Evolutionary conservation across 257 asterid species (phyloP).

Genomic region (Henckelia pumila): DNA sequence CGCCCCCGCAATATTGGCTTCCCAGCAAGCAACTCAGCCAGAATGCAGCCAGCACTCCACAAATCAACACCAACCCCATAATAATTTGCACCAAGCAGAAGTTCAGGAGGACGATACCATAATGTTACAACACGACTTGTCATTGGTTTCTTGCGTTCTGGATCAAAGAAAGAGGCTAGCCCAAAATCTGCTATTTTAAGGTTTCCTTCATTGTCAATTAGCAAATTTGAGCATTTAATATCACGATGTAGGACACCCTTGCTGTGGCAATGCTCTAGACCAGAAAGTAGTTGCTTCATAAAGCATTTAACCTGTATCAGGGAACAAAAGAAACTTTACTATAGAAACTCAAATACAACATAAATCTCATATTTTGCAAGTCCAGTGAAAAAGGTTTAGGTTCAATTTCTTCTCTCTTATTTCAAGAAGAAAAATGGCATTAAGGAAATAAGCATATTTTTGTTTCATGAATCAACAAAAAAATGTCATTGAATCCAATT

Average conservation of each 20-base stretch:
- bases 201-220: constrained; percentile 68
- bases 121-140: constrained; percentile 93
- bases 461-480: not conserved
- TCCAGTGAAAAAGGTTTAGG: not conserved
- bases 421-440: constrained; percentile 1
- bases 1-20: constrained; percentile 90
- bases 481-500: not conserved
- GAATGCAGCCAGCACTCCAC: constrained; percentile 97
- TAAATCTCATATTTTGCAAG: not conserved
- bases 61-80: constrained; percentile 87
- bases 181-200: constrained; percentile 93
- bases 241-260: constrained; percentile 93
- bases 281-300: constrained; percentile 77
- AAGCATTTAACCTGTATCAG: constrained; percentile 75
- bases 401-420: no score
- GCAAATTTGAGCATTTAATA: constrained; percentile 85
- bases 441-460: not conserved
- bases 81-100: constrained; percentile 72
- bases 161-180: constrained; percentile 71
- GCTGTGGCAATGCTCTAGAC: constrained; percentile 89
- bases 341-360: constrained; percentile 2
- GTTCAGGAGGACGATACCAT: constrained; percentile 98
- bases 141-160: constrained; percentile 61
- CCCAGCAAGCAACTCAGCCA: constrained; percentile 80
- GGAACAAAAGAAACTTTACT: constrained; percentile 13